These are phyloP conservation scores for Cordyceps tenuipes DNA, from an alignment of 2,329 filamentous ascomycete genomes.

Conservation along the genomic window DNA sequence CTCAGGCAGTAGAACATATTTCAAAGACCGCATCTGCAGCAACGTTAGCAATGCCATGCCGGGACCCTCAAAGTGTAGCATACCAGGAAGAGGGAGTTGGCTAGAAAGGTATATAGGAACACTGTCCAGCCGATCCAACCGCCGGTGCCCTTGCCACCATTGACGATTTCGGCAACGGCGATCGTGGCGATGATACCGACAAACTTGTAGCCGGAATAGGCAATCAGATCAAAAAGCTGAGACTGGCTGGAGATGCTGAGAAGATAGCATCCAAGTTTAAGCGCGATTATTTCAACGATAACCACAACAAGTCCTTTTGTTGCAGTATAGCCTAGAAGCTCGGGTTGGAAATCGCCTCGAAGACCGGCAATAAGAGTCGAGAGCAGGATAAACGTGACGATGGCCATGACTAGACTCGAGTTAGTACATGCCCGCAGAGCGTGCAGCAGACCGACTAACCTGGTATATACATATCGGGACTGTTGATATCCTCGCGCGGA, in stretches of 20 bases:
- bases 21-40: constrained; percentile 75
- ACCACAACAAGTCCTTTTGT: constrained; percentile 78
- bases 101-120: constrained; percentile 85
- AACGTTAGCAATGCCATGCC: background rate
- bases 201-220: constrained; percentile 98
- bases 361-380: constrained; percentile 86
- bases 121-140: constrained; percentile 83
- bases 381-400: constrained; percentile 94
- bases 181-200: constrained; percentile 92
- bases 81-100: constrained; percentile 93
- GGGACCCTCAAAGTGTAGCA: constrained; percentile 22
- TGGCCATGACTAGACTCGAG: constrained; percentile 67
- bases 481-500: constrained; percentile 91
- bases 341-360: constrained; percentile 85
- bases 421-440: background rate
- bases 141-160: constrained; percentile 70
- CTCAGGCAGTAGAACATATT: constrained; percentile 91
- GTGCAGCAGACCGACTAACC: constrained; percentile 24
- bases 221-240: constrained; percentile 86
- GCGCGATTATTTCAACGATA: constrained; percentile 74
- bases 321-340: constrained; percentile 83
- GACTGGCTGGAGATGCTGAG: constrained; percentile 89
- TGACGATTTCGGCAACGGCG: constrained; percentile 67
- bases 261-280: constrained; percentile 90
- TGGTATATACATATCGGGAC: constrained; percentile 98